Conservation (phyloP, 164 flowering plant genomes). For the grape (Vitis vinifera) region DNA sequence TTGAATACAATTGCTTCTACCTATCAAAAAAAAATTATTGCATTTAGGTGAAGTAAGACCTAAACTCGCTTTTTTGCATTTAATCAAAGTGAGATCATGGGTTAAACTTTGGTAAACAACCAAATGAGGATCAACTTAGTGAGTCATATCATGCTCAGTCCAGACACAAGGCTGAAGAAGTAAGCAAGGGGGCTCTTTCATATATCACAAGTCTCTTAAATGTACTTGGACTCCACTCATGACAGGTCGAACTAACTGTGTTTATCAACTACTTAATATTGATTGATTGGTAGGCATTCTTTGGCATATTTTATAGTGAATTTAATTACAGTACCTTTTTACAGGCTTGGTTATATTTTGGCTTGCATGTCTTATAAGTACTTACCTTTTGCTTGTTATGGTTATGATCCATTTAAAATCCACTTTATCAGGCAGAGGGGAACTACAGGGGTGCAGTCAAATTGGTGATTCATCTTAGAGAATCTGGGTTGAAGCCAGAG, state of each 20-base stretch:
- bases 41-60: too few species aligned
- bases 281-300: not conserved
- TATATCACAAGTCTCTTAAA: not conserved
- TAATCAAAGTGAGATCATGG: too few species aligned
- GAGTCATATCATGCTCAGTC: not conserved
- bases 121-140: not conserved
- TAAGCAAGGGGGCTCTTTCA: not conserved
- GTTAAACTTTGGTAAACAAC: too few species aligned
- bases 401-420: not conserved
- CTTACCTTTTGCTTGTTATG: not conserved
- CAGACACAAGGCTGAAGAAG: not conserved
- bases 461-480: constrained; percentile 64
- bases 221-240: not conserved
- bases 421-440: constrained; percentile 62
- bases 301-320: not conserved
- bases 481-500: constrained; percentile 81
- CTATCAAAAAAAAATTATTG: too few species aligned
- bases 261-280: not conserved
- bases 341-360: not conserved
- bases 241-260: not conserved
- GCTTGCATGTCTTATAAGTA: not conserved
- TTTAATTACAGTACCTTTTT: not conserved
- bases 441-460: constrained; percentile 59
- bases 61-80: too few species aligned
- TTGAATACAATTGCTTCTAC: too few species aligned